phyloP scores from a whole-genome alignment of 495 filamentous ascomycete species.

The Aspergillus cavernicola region DNA sequence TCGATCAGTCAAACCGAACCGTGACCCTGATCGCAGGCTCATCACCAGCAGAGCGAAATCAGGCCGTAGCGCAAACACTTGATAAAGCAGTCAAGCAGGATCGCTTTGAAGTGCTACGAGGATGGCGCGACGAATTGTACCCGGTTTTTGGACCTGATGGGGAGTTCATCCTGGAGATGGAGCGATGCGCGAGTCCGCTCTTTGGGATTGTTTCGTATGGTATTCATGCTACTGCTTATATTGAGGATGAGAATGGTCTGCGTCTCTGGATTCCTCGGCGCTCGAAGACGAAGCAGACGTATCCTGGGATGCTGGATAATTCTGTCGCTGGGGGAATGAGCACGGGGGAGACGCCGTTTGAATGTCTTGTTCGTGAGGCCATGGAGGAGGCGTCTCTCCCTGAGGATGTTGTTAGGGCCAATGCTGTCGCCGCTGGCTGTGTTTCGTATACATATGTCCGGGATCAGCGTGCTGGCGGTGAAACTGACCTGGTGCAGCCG shows the following conservation, averaged over 20 bases:
- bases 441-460: slow-evolving; percentile 85
- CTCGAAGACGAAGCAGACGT: slow-evolving; percentile 74
- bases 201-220: slow-evolving; percentile 88
- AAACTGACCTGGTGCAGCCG: slow-evolving; percentile 82
- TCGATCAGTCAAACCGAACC: slow-evolving; percentile 47
- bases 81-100: slow-evolving; percentile 58
- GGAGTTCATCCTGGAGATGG: slow-evolving; percentile 69
- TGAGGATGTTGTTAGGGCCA: slow-evolving; percentile 59
- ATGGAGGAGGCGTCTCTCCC: slow-evolving; percentile 88
- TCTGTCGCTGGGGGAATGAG: slow-evolving; percentile 88
- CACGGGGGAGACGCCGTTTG: slow-evolving; percentile 69
- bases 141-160: slow-evolving; percentile 66
- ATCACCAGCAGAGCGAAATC: slow-evolving; percentile 55
- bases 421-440: slow-evolving; percentile 57
- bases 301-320: slow-evolving; percentile 86
- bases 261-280: slow-evolving; percentile 83
- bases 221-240: slow-evolving; percentile 81
- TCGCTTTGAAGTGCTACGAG: slow-evolving; percentile 67
- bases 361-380: slow-evolving; percentile 79
- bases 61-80: slow-evolving; percentile 54
- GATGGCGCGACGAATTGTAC: slow-evolving; percentile 90
- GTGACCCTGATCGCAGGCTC: slow-evolving; percentile 43
- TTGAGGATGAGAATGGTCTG: slow-evolving; percentile 56
- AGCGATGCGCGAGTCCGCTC: slow-evolving; percentile 73
- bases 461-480: slow-evolving; percentile 73